Evolutionary conservation across 192 early-diverging fungal genomes (phyloP).

Genomic region (Coemansia sp.): DNA sequence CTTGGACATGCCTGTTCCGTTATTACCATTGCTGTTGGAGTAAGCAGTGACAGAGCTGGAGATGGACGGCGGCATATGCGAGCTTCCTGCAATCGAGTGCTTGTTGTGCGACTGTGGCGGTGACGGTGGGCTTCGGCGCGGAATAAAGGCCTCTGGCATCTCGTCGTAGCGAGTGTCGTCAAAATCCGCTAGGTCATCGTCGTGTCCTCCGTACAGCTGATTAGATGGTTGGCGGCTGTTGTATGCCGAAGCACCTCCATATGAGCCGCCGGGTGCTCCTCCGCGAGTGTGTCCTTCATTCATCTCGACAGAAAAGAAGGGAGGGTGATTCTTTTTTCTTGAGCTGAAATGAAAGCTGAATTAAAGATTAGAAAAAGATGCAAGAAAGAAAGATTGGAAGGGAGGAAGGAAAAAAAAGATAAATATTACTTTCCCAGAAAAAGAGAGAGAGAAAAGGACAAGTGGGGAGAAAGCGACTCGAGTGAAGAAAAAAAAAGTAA

Average conservation of each 20-base stretch:
- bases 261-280: conserved; percentile 19
- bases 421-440: neutral
- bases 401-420: conserved; percentile 6
- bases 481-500: conserved; percentile 12
- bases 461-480: conserved; percentile 1
- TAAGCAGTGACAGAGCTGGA: conserved; percentile 20
- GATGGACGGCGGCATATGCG: conserved; percentile 14
- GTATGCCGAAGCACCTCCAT: conserved; percentile 23
- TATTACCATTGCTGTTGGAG: conserved; percentile 25
- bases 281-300: conserved; percentile 43
- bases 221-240: conserved; percentile 18
- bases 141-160: conserved; percentile 48
- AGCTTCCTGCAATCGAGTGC: conserved; percentile 28
- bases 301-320: conserved; percentile 23
- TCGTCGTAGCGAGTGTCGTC: conserved; percentile 19
- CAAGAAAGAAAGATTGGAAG: conserved; percentile 6
- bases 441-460: neutral
- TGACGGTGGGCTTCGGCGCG: conserved; percentile 52
- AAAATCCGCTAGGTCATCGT: conserved; percentile 38
- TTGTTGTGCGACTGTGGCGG: conserved; percentile 33
- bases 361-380: conserved; percentile 14
- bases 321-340: conserved; percentile 7
- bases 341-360: conserved; percentile 10
- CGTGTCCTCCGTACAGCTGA: conserved; percentile 33
- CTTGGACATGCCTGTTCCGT: conserved; percentile 2